Evolutionary conservation across 2,329 filamentous ascomycete genomes (phyloP).

Genomic region (Microdochium nivale): DNA sequence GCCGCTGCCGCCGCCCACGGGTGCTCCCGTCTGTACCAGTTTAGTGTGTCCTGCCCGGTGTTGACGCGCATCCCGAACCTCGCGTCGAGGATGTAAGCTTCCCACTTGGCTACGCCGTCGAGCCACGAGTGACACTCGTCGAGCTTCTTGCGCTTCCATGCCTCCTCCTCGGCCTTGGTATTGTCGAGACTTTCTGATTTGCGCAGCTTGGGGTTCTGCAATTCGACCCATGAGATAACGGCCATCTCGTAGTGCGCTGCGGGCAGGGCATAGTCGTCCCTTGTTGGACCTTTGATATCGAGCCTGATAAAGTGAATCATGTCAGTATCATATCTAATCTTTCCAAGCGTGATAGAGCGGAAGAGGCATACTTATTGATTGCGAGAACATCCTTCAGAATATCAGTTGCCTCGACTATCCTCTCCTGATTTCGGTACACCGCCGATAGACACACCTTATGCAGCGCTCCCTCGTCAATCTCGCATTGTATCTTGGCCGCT

Average conservation of each 20-base stretch:
- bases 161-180: slow-evolving; percentile 19
- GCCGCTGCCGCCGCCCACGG: slow-evolving; percentile 11
- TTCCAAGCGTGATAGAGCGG: not conserved
- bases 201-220: slow-evolving; percentile 27
- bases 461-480: slow-evolving; percentile 54
- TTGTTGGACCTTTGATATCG: slow-evolving; percentile 48
- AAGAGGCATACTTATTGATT: slow-evolving; percentile 47
- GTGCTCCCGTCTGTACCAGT: slow-evolving; percentile 31
- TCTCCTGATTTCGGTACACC: slow-evolving; percentile 54
- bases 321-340: slow-evolving; percentile 5
- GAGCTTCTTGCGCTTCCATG: slow-evolving; percentile 37
- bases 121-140: slow-evolving; percentile 57
- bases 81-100: slow-evolving; percentile 63
- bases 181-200: slow-evolving; percentile 6
- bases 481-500: slow-evolving; percentile 36
- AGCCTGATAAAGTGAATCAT: slow-evolving; percentile 23
- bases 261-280: slow-evolving; percentile 64
- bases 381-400: slow-evolving; percentile 57
- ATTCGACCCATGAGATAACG: slow-evolving; percentile 70
- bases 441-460: slow-evolving; percentile 58
- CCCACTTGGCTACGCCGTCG: slow-evolving; percentile 61
- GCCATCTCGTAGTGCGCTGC: slow-evolving; percentile 82
- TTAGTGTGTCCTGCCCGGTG: slow-evolving; percentile 58
- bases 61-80: slow-evolving; percentile 66
- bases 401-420: slow-evolving; percentile 54